Percentiles rank a stretch among this genome's conserved stretches.
Conservation (phyloP, 2,329 filamentous ascomycete genomes). For the Diatrype stigma region DNA sequence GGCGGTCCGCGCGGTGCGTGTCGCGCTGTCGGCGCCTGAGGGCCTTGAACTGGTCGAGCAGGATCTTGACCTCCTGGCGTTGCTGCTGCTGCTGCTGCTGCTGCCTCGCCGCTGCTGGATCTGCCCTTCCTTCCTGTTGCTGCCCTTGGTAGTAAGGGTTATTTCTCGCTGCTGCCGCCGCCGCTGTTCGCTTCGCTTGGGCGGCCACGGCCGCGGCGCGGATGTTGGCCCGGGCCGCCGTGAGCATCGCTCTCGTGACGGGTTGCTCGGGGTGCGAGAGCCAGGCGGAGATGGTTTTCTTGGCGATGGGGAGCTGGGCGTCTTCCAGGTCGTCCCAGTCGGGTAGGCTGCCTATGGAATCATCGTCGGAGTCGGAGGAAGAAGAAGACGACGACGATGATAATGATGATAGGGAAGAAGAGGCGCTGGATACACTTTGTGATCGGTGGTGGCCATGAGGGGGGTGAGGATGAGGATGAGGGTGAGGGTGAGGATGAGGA, state of each 20-base stretch:
- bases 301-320: constrained; percentile 44
- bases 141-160: no score
- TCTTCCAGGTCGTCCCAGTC: constrained; percentile 47
- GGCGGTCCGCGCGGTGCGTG: constrained; percentile 28
- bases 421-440: constrained; percentile 23
- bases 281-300: constrained; percentile 43
- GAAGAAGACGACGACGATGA: constrained; percentile 33
- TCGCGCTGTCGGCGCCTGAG: constrained; percentile 36
- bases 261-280: constrained; percentile 45
- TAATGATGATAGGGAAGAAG: constrained; percentile 33
- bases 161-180: no score
- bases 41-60: constrained; percentile 42
- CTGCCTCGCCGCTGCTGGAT: no score
- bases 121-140: no score
- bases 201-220: not conserved
- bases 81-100: constrained; percentile 2
- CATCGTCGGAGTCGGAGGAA: constrained; percentile 26
- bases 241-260: constrained; percentile 42
- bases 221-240: constrained; percentile 39
- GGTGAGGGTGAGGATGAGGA: no score
- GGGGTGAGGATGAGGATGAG: no score
- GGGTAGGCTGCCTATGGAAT: constrained; percentile 50
- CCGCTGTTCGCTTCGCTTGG: no score
- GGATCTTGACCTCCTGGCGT: constrained; percentile 29
- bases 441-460: no score